These are phyloP conservation scores for Fusarium compactum DNA, from an alignment of 2,329 filamentous ascomycete species.

Conservation along the genomic window DNA sequence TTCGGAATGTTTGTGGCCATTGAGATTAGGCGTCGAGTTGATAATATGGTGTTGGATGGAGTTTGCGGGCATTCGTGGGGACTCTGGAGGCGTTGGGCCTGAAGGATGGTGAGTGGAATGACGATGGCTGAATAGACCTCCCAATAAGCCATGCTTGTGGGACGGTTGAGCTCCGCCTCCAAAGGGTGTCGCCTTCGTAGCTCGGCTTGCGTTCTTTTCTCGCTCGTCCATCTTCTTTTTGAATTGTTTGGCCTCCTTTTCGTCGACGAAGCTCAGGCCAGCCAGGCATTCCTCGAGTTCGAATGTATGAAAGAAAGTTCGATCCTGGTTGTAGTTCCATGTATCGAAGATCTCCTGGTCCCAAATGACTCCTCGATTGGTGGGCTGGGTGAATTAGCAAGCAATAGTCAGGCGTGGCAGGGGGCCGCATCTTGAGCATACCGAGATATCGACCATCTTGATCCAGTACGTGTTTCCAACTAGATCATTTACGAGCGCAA, in stretches of 20 bases:
- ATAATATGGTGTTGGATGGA: conserved; percentile 53
- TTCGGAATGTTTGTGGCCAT: conserved; percentile 58
- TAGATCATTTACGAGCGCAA: conserved; percentile 91
- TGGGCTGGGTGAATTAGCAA: conserved; percentile 64
- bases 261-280: conserved; percentile 91
- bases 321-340: conserved; percentile 95
- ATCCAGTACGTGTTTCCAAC: conserved; percentile 97
- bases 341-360: conserved; percentile 98
- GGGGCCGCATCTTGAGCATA: conserved; percentile 55
- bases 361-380: conserved; percentile 89
- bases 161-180: conserved; percentile 61
- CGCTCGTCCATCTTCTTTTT: conserved; percentile 97
- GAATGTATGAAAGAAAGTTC: conserved; percentile 97
- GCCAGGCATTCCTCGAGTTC: conserved; percentile 94
- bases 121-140: conserved; percentile 72
- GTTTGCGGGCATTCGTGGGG: conserved; percentile 60
- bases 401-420: conserved; percentile 15
- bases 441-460: conserved; percentile 96
- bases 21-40: conserved; percentile 61
- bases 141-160: conserved; percentile 63
- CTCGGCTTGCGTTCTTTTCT: conserved; percentile 94
- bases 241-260: conserved; percentile 97
- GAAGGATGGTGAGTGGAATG: conserved; percentile 68
- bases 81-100: conserved; percentile 69
- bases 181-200: conserved; percentile 83